Evolutionary conservation across 768 basidiomycete genomes (phyloP).

Genomic region (Imleria badia): DNA sequence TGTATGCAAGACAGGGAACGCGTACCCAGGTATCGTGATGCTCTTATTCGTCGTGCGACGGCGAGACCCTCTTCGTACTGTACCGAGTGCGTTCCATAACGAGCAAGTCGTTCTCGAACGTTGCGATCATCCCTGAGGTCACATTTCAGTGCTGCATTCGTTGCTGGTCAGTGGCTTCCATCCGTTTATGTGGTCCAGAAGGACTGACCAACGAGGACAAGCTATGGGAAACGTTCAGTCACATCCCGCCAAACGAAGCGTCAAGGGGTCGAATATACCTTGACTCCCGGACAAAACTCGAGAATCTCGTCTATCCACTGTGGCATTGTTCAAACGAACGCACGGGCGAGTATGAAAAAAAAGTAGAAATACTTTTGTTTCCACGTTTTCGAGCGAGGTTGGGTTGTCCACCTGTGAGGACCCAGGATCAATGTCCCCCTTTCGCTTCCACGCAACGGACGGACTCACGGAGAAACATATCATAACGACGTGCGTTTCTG

Average conservation of each 20-base stretch:
- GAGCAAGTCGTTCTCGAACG: slow-evolving; percentile 68
- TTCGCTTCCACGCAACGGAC: neutral
- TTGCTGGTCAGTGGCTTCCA: slow-evolving; percentile 10
- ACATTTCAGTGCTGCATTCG: slow-evolving; percentile 79
- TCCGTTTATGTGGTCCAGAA: neutral
- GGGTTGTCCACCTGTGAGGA: slow-evolving; percentile 81
- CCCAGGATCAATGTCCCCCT: neutral
- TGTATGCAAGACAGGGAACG: slow-evolving; percentile 6
- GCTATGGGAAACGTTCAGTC: slow-evolving; percentile 39
- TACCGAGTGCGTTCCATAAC: slow-evolving; percentile 69
- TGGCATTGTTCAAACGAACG: neutral
- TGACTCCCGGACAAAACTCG: slow-evolving; percentile 93
- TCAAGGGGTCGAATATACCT: slow-evolving; percentile 45
- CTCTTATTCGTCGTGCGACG: slow-evolving; percentile 86
- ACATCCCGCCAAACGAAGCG: neutral
- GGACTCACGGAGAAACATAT: slow-evolving; percentile 85
- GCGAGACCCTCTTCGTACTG: slow-evolving; percentile 92
- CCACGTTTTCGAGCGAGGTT: slow-evolving; percentile 93
- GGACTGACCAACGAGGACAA: slow-evolving; percentile 83
- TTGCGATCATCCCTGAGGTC: slow-evolving; percentile 86
- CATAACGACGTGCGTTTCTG: slow-evolving; percentile 96
- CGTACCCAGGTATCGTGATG: slow-evolving; percentile 88
- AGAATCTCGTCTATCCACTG: slow-evolving; percentile 94
- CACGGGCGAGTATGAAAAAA: neutral
- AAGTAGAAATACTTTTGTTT: slow-evolving; percentile 63